Percentiles rank a stretch among this genome's conserved stretches.
Evolutionary conservation across 2,329 filamentous ascomycete genomes (phyloP).

Genomic region (Xylaria hypoxylon): DNA sequence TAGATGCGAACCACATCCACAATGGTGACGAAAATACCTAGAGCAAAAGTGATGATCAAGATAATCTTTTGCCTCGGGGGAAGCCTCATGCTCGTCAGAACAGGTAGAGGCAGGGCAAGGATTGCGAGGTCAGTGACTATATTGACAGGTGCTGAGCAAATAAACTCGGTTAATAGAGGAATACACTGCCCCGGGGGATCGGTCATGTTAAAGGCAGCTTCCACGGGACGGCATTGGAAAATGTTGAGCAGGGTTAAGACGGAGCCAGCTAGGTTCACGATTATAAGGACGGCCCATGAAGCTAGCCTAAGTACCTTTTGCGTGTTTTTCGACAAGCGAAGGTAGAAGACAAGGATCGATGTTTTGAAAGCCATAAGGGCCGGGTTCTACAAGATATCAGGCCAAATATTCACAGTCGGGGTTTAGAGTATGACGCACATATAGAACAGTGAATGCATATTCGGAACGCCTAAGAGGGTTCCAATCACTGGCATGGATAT

Average conservation of each 20-base stretch:
- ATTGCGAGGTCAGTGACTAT: constrained; percentile 92
- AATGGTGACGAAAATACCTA: constrained; percentile 87
- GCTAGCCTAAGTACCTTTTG: constrained; percentile 81
- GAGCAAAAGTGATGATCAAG: constrained; percentile 83
- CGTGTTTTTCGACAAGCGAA: constrained; percentile 81
- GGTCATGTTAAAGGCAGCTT: constrained; percentile 71
- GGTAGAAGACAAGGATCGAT: constrained; percentile 91
- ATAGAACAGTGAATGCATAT: constrained; percentile 74
- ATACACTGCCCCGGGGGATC: constrained; percentile 60
- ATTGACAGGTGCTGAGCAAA: constrained; percentile 87
- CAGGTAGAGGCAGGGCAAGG: constrained; percentile 86
- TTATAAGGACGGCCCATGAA: constrained; percentile 81
- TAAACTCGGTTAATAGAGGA: constrained; percentile 71
- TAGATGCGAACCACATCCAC: constrained; percentile 92
- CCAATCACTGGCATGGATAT: constrained; percentile 66
- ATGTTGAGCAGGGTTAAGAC: constrained; percentile 88
- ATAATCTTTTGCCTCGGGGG: constrained; percentile 89
- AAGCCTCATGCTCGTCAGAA: constrained; percentile 86
- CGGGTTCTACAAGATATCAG: constrained; percentile 72
- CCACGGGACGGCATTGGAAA: constrained; percentile 83
- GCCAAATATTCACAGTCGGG: constrained; percentile 11
- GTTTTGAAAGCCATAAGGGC: constrained; percentile 92
- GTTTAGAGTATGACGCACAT: constrained; percentile 57
- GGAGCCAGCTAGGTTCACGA: constrained; percentile 82
- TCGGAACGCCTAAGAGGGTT: constrained; percentile 67